These are phyloP conservation scores for Earliella scabrosa DNA, from an alignment of 1,284 basidiomycete species.

Conservation along the genomic window DNA sequence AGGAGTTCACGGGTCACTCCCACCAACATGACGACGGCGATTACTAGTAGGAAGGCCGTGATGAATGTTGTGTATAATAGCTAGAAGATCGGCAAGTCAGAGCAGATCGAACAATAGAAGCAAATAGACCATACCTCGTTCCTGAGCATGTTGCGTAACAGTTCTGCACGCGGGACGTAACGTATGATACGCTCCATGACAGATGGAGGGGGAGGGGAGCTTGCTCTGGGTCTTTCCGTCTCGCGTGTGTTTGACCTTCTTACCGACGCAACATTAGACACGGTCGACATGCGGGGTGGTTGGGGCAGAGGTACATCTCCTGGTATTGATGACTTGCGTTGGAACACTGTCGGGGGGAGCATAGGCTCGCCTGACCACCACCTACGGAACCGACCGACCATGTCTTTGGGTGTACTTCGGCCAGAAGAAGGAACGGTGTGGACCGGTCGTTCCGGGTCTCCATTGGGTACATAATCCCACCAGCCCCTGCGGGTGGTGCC, in stretches of 20 bases:
- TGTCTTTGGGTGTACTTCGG: constrained; percentile 1
- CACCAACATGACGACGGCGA: constrained; percentile 53
- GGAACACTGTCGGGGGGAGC: constrained; percentile 25
- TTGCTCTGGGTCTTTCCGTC: constrained; percentile 7
- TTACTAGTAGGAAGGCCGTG: constrained; percentile 51
- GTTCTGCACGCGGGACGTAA: constrained; percentile 55
- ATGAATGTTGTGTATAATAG: constrained; percentile 62
- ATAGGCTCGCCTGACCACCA: constrained; percentile 21
- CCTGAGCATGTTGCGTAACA: constrained; percentile 52
- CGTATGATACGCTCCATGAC: constrained; percentile 50
- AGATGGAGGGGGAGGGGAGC: constrained; percentile 40
- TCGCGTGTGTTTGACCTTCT: constrained; percentile 19
- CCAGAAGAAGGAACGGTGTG: constrained; percentile 4
- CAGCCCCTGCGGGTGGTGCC: constrained; percentile 45
- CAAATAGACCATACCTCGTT: constrained; percentile 53
- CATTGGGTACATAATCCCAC: constrained; percentile 55
- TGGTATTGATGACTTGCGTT: constrained; percentile 32
- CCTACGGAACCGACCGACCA: constrained; percentile 17
- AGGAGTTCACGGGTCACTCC: constrained; percentile 51
- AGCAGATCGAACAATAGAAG: neutral
- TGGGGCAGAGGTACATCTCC: constrained; percentile 32
- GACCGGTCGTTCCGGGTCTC: constrained; percentile 4
- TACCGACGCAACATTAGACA: constrained; percentile 15
- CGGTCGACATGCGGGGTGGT: constrained; percentile 20
- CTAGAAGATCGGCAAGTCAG: constrained; percentile 35